Percentiles rank a stretch among this genome's conserved stretches.
Evolutionary conservation across 2,329 filamentous ascomycete genomes (phyloP).

Genomic region (Ambrosiella cleistominuta): DNA sequence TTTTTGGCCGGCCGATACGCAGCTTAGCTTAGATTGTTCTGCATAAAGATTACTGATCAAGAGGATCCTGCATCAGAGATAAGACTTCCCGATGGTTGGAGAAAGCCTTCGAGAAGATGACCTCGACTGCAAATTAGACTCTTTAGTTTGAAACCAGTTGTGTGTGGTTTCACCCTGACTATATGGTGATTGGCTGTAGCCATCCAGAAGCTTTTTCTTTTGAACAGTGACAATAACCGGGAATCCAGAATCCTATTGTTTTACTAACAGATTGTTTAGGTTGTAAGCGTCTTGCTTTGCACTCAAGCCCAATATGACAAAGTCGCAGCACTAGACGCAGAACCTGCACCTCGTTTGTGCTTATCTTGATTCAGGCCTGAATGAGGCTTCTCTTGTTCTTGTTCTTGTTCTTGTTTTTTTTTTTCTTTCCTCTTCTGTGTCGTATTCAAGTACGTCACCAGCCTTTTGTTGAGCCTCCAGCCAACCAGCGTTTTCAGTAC

Average conservation of each 20-base stretch:
- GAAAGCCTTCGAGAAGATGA: background rate
- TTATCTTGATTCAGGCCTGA: background rate
- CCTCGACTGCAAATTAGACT: too few species aligned
- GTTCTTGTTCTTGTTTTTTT: background rate
- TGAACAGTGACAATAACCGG: too few species aligned
- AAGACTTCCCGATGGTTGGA: background rate
- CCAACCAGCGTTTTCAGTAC: background rate
- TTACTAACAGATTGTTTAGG: too few species aligned
- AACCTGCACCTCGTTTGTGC: background rate
- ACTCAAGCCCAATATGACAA: background rate
- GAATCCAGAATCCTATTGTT: too few species aligned
- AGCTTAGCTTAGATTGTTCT: background rate
- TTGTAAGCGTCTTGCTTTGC: background rate
- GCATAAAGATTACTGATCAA: background rate
- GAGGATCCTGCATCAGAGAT: background rate
- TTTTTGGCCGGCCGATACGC: background rate
- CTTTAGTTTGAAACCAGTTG: too few species aligned
- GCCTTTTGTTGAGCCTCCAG: background rate
- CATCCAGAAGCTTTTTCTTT: too few species aligned
- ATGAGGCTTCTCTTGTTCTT: background rate
- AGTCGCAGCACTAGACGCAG: background rate
- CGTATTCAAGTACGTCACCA: background rate
- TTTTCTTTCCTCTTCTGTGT: background rate
- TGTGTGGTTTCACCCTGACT: too few species aligned
- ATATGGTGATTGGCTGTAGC: too few species aligned